Base-by-base conservation (phyloP, 345 rosid species). In the Atalantia buxifolia region DNA sequence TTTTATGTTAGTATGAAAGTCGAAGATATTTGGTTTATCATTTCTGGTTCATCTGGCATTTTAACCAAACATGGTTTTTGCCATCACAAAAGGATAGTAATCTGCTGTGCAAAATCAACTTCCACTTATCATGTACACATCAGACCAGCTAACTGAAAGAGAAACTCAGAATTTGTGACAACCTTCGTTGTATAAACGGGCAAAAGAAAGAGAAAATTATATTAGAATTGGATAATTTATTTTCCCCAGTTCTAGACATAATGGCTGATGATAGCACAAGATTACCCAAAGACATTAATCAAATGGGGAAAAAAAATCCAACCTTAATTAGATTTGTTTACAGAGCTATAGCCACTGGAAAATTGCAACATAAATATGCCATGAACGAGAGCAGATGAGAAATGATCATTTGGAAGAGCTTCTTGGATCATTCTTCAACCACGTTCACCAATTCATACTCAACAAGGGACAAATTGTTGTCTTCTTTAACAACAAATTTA, bases 401-500 rank as follows among this genome's bases (percentile, higher is more conserved):
- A 67, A 79, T 68, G 57, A 66, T 67, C n/a, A 53, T 33, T 36
- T 36, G 22, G 38, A 66, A n/a, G 9, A 62, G 9, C 48, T 36
- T 24, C 57, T 74, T 3, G 50, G 45, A 28, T 86, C 87, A 89
- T 81, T 85, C 88, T 31, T 85, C 87, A 21, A 36, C 82, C 5
- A 86, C 87, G 72, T 79, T 87, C 79, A 87, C 88, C 42, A 89
- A 80, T 83, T 89, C 92, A 36, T 87, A 89, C 87, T 89, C 90
- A 14, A 89, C 87, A 30, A 82, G 85, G 1, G 88, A 83, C 76
- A 85, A 9, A 83, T 85, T 85, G 81, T 82, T 87, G 38, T 87
- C 88, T 4, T 83, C 86, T 64, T 85, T 85, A 60, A 89, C 86
- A 59, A 27, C 79, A 53, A 87, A 79, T 3, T 79, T 78, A 21